A percentile compares a stretch with the other conserved stretches of the same genome.
These are phyloP conservation scores for Picea mariana DNA, from an alignment of 83 land plant species.

Conservation along the genomic window DNA sequence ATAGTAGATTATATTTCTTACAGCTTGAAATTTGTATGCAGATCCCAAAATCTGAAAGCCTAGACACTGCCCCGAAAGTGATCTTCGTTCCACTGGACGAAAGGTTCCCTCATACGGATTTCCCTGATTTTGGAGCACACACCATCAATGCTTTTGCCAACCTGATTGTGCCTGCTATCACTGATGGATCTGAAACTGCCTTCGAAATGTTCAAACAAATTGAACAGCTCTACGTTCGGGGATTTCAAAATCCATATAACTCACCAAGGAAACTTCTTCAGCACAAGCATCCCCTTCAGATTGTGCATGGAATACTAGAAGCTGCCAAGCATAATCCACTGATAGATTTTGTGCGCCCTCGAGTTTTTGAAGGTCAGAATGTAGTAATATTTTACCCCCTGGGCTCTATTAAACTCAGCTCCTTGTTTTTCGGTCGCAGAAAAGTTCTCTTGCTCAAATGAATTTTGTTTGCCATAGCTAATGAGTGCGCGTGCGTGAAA, in stretches of 20 bases:
- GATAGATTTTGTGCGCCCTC: not conserved
- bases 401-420: too few relatives aligned
- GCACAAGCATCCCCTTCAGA: not conserved
- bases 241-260: not conserved
- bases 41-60: constrained; percentile 54
- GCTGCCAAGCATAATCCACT: not conserved
- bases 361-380: not conserved
- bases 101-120: not conserved
- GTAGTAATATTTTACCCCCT: too few relatives aligned
- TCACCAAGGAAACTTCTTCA: not conserved
- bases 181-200: too few relatives aligned
- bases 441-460: not conserved
- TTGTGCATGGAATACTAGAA: not conserved
- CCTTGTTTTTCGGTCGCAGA: too few relatives aligned
- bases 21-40: constrained; percentile 1
- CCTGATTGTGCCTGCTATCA: constrained; percentile 36
- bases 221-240: not conserved
- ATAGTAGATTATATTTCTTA: too few relatives aligned
- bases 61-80: constrained; percentile 20
- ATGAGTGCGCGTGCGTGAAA: not conserved
- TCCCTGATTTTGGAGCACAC: not conserved
- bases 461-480: not conserved
- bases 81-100: constrained; percentile 46
- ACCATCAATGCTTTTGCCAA: constrained; percentile 38
- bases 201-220: constrained; percentile 20